phyloP scores from a whole-genome alignment of 768 basidiomycete genomes.

The Auricularia auricula-judae region DNA sequence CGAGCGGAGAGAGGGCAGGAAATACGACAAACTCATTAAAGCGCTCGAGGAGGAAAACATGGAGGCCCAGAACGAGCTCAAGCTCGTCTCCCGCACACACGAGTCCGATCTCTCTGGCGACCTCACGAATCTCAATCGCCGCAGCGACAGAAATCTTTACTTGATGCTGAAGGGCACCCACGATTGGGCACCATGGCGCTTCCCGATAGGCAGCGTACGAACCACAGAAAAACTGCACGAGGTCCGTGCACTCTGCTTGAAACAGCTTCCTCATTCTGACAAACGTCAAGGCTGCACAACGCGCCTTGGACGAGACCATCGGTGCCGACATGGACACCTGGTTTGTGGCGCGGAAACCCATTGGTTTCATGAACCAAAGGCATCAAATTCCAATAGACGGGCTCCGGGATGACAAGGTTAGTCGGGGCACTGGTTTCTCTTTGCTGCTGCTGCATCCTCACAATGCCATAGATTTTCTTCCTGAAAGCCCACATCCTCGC shows the following conservation, averaged over 20 bases:
- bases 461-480: conserved; percentile 64
- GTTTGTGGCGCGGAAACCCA: conserved; percentile 84
- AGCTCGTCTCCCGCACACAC: conserved; percentile 46
- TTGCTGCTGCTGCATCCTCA: not conserved
- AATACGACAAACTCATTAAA: conserved; percentile 18
- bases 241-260: conserved; percentile 24
- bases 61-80: conserved; percentile 15
- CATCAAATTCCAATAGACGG: conserved; percentile 2
- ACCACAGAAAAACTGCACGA: conserved; percentile 68
- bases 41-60: conserved; percentile 42
- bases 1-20: conserved; percentile 36
- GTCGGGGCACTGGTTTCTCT: not conserved
- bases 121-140: conserved; percentile 66
- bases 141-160: conserved; percentile 79
- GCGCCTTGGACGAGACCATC: conserved; percentile 58
- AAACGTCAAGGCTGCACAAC: conserved; percentile 53
- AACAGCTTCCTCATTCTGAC: not conserved
- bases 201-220: conserved; percentile 58
- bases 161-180: conserved; percentile 52
- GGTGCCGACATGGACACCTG: conserved; percentile 85
- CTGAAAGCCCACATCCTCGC: conserved; percentile 90
- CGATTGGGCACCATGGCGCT: conserved; percentile 58
- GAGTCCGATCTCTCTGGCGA: conserved; percentile 51
- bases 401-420: not conserved
- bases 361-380: conserved; percentile 61